Base-by-base conservation (phyloP, 78 protist genomes). In the Dictyostelium firmibasis region DNA sequence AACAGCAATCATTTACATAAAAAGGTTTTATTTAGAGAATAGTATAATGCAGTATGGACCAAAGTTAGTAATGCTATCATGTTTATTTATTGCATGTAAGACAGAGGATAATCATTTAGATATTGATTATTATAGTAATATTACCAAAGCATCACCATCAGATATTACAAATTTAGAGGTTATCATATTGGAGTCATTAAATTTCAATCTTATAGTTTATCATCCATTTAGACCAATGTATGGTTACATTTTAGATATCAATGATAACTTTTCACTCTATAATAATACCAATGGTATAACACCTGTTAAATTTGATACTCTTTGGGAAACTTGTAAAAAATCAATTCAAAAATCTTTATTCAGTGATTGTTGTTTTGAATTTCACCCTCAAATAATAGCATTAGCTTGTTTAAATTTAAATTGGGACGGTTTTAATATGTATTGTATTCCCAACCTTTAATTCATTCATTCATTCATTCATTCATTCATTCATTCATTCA, bases 71-170 rank as follows among this genome's bases (percentile, higher is more conserved):
- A 89, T 89, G 94, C 43, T 53, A 31, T 36, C 50, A 16, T 81
- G 88, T 69, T 13, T 89, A 31, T 89, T 23, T 81, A 11, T 89
- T 29, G 94, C 94, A n/a, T 89, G 94, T 35, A 89, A 89, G n/a
- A 81, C 94, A 20, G 94, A 89, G 27, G 94, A 89, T 29, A 81
- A 81, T 89, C 87, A 81, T 81, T n/a, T 78, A 16, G 94, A 89
- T 10, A 89, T 89, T 33, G 94, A 81, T 47, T 43, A 29, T 31
- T 89, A 89, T 31, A 9, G 83, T 11, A 43, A n/a, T 47, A 23
- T 43, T 27, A 76, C 83, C 0, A 69, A 69, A 6, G 27, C 36
- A 4, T 3, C 79, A 33, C 75, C 94, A 20, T 20, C 53, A 5
- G 94, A 53, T 20, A 81, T 89, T 23, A 84, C 53, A 9, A 57